phyloP scores from a whole-genome alignment of 768 basidiomycete genomes.

The Mycena chlorophos region DNA sequence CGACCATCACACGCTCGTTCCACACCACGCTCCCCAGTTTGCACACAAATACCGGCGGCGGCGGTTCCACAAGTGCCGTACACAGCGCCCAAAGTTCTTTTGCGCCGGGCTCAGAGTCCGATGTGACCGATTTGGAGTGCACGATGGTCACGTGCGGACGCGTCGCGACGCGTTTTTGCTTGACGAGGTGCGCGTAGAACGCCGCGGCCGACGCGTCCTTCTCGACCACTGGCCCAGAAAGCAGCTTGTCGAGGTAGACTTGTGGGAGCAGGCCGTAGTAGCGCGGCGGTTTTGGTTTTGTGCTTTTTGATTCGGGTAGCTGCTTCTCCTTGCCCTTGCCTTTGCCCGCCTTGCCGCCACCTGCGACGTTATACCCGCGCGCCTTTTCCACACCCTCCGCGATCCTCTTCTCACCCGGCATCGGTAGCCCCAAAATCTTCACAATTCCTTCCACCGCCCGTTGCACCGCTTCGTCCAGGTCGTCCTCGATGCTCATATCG shows the following conservation, averaged over 20 bases:
- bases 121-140: constrained; percentile 51
- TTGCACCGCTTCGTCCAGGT: constrained; percentile 53
- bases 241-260: constrained; percentile 53
- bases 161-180: constrained; percentile 47
- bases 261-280: constrained; percentile 85
- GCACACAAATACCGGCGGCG: constrained; percentile 54
- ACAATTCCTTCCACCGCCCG: constrained; percentile 62
- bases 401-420: constrained; percentile 58
- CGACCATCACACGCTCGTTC: constrained; percentile 78
- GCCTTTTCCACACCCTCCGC: constrained; percentile 53
- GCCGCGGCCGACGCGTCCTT: constrained; percentile 31
- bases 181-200: constrained; percentile 54
- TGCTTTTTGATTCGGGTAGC: constrained; percentile 33
- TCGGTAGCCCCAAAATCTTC: constrained; percentile 50
- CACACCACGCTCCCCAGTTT: constrained; percentile 65
- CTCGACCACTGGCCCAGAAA: constrained; percentile 46
- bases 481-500: constrained; percentile 62
- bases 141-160: constrained; percentile 86
- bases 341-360: constrained; percentile 35
- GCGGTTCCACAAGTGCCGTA: constrained; percentile 36
- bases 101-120: constrained; percentile 23
- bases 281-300: constrained; percentile 42
- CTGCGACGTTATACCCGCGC: constrained; percentile 33
- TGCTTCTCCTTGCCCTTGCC: constrained; percentile 38
- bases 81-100: constrained; percentile 52